phyloP scores from a whole-genome alignment of 495 filamentous ascomycete species.

The Xanthoparmelia taractica region DNA sequence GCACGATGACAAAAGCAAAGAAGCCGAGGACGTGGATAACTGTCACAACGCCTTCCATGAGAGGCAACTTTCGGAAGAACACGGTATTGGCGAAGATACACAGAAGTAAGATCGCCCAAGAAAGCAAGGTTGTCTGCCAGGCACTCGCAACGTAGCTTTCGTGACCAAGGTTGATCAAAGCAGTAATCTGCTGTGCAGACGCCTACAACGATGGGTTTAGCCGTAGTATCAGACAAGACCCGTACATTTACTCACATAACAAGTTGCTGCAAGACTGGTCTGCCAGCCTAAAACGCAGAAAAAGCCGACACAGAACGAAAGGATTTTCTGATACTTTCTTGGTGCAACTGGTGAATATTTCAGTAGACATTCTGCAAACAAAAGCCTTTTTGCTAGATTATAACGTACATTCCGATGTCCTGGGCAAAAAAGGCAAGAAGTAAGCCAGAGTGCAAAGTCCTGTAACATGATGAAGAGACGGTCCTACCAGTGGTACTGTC shows the following conservation, averaged over 20 bases:
- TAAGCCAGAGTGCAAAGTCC: conserved; percentile 6
- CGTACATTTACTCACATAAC: conserved; percentile 27
- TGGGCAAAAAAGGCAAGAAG: conserved; percentile 11
- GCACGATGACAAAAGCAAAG: conserved; percentile 51
- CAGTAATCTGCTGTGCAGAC: conserved; percentile 39
- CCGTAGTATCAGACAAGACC: conserved; percentile 7
- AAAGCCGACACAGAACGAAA: conserved; percentile 40
- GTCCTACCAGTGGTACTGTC: conserved; percentile 24
- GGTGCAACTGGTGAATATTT: conserved; percentile 30
- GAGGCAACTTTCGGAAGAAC: conserved; percentile 45
- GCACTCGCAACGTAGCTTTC: conserved; percentile 32
- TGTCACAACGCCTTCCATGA: conserved; percentile 50
- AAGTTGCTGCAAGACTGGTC: conserved; percentile 32
- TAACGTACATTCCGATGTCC: conserved; percentile 24
- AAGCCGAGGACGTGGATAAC: conserved; percentile 55
- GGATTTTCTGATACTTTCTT: conserved; percentile 32
- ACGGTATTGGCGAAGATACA: conserved; percentile 49
- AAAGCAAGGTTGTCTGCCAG: conserved; percentile 43
- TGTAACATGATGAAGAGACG: conserved; percentile 1
- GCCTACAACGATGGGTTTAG: conserved; percentile 24
- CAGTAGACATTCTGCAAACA: background rate
- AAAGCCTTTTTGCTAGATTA: background rate
- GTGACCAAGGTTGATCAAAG: conserved; percentile 37
- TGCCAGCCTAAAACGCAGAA: conserved; percentile 43
- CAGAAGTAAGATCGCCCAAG: conserved; percentile 40